Evolutionary conservation across 1,139 yeast genomes (phyloP), one percentile per base, ranked within the genome.

Genomic region (Magnusiomyces paraingens): DNA sequence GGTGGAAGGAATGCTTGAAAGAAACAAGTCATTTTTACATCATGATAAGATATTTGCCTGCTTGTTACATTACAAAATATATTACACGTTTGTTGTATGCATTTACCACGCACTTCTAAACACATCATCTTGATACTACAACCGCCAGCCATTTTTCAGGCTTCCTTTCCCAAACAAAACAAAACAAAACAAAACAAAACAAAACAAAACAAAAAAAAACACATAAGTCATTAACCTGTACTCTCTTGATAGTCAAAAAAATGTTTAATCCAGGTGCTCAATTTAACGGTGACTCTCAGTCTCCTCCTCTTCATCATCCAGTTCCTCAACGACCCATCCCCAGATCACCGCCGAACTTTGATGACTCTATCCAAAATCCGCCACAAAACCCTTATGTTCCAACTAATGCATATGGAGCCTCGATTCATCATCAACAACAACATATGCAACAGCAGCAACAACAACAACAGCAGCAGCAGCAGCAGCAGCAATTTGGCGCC

Each of bases 261-360:
- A 46, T 46, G 49, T 46, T 46, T 18, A 46, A 46, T 36, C 49
- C 49, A 18, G 49, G 49, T 3, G 36, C 15, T 32, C 41, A 46
- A 20, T 50, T 46, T 22, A 46, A 11, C 22, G 46, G 52, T 14
- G 51, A 50, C 26, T 38, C 53, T 18, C 58, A 49, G 15, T 60
- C 70, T 2, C 77, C 76, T 22, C 77, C 77, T 6, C 62, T 74
- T 54, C 77, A 73, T 58, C 77, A 74, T 53, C 77, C 78, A 6
- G 71, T 73, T 12, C 78, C 78, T 8, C 77, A 73, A 66, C 77
- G 74, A 57, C 73, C 76, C 6, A 70, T 73, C 46, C 73, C 73
- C 18, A 61, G 69, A 43, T 66, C 71, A 26, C 71, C 72, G 2
- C 70, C 71, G 3, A 70, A 69, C n/a, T 55, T 61, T 6, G 66